Conservation (phyloP, 148 eudicot genomes). For the Cornus controversa region DNA sequence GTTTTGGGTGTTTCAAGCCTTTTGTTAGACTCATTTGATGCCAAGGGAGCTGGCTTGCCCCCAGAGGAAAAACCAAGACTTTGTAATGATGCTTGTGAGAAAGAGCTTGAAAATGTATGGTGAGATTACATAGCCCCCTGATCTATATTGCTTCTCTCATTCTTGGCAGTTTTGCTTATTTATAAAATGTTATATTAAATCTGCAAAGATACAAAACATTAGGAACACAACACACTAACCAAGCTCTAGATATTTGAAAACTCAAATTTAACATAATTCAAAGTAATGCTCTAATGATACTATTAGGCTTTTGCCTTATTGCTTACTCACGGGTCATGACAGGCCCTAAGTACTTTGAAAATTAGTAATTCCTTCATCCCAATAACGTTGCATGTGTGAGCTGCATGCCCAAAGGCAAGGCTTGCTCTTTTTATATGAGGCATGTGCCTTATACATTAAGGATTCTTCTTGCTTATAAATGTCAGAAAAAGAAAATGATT, state of each 20-base stretch:
- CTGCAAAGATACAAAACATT: background rate
- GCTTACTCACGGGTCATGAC: too few relatives aligned
- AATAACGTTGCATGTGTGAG: too few relatives aligned
- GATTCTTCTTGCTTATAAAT: too few relatives aligned
- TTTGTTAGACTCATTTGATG: conserved; percentile 24
- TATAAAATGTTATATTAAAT: background rate
- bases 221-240: background rate
- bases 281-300: background rate
- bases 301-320: background rate
- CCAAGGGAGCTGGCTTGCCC: conserved; percentile 85
- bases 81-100: conserved; percentile 80
- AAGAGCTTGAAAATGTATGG: conserved; percentile 99
- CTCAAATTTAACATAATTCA: background rate
- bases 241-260: background rate
- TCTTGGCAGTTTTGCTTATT: background rate
- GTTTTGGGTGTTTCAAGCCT: conserved; percentile 55
- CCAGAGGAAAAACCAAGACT: conserved; percentile 76
- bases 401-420: too few relatives aligned
- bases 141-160: conserved; percentile 13
- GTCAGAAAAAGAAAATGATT: too few relatives aligned
- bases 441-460: too few relatives aligned
- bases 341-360: too few relatives aligned
- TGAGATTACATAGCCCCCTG: conserved; percentile 70
- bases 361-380: too few relatives aligned
- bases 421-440: too few relatives aligned